A percentile compares a stretch with the other conserved stretches of the same genome.
phyloP scores from a whole-genome alignment of 2,329 filamentous ascomycete genomes.

The Penicillium glabrum region DNA sequence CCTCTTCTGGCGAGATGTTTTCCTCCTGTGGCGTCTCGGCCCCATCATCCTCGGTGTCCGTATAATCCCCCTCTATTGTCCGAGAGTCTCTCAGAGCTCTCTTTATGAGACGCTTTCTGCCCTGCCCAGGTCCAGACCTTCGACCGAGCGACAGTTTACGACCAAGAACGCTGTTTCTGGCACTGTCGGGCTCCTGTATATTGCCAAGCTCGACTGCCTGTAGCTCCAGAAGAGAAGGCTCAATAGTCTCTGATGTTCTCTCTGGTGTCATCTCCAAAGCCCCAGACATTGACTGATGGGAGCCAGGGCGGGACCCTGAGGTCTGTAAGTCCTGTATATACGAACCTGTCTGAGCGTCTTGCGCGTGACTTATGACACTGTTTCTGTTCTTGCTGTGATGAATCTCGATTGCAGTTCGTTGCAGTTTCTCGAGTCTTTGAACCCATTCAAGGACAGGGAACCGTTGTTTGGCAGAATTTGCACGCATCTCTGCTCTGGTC shows the following conservation, averaged over 20 bases:
- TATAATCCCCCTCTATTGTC: slow-evolving; percentile 9
- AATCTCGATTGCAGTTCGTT: slow-evolving; percentile 60
- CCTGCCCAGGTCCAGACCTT: slow-evolving; percentile 45
- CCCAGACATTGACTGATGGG: not conserved
- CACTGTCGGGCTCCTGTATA: slow-evolving; percentile 37
- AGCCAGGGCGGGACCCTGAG: not conserved
- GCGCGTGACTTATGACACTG: slow-evolving; percentile 33
- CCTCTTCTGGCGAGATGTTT: slow-evolving; percentile 38
- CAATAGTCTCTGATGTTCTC: not conserved
- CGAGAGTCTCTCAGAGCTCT: slow-evolving; percentile 15
- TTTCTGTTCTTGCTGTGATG: slow-evolving; percentile 48
- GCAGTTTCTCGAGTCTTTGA: slow-evolving; percentile 63
- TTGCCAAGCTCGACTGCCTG: slow-evolving; percentile 24
- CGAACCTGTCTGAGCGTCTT: slow-evolving; percentile 21
- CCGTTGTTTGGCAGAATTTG: slow-evolving; percentile 63
- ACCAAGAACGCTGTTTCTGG: slow-evolving; percentile 33
- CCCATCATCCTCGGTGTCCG: slow-evolving; percentile 31
- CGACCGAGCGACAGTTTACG: slow-evolving; percentile 46
- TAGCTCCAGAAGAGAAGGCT: not conserved
- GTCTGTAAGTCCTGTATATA: not conserved
- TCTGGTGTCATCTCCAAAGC: not conserved
- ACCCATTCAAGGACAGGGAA: slow-evolving; percentile 69
- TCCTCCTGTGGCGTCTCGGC: slow-evolving; percentile 44
- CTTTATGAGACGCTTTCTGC: slow-evolving; percentile 23
- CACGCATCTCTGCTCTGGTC: slow-evolving; percentile 62